Evolutionary conservation across 306 rosid genomes (phyloP).

Genomic region (Glycyrrhiza uralensis): DNA sequence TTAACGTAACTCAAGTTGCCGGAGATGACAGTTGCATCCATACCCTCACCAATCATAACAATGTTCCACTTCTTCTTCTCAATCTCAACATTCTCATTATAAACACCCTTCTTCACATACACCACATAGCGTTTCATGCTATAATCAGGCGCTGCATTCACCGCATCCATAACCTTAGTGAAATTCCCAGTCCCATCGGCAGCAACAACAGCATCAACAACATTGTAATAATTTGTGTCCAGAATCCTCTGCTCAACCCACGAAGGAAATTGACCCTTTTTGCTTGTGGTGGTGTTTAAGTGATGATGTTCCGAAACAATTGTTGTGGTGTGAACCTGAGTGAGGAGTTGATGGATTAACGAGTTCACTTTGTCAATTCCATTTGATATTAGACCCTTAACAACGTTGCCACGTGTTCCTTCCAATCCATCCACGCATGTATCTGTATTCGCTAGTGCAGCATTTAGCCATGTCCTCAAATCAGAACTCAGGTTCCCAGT

Average conservation of each 20-base stretch:
- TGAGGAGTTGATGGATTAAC: slow-evolving; percentile 40
- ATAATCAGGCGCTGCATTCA: slow-evolving; percentile 57
- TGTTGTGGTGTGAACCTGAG: slow-evolving; percentile 39
- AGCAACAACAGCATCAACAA: slow-evolving; percentile 52
- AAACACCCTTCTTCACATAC: slow-evolving; percentile 64
- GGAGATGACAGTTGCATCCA: slow-evolving; percentile 54
- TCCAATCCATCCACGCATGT: slow-evolving; percentile 78
- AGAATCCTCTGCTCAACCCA: slow-evolving; percentile 59
- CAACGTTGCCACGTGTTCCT: slow-evolving; percentile 38
- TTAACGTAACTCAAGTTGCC: slow-evolving; percentile 64
- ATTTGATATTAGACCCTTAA: slow-evolving; percentile 29
- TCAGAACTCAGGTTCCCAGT: slow-evolving; percentile 65
- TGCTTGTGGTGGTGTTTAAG: no score
- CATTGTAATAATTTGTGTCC: slow-evolving; percentile 38
- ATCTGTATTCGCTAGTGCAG: slow-evolving; percentile 51
- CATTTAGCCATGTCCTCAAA: slow-evolving; percentile 78
- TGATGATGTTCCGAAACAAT: no score
- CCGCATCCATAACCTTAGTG: slow-evolving; percentile 67
- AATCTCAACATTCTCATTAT: slow-evolving; percentile 78
- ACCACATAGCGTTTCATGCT: slow-evolving; percentile 68
- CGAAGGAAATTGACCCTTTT: slow-evolving; percentile 39
- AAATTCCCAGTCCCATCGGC: slow-evolving; percentile 68
- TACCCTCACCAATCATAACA: slow-evolving; percentile 88
- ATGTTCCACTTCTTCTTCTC: slow-evolving; percentile 94
- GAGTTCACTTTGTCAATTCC: slow-evolving; percentile 42